These are phyloP conservation scores for Epichloe hybrida DNA, from an alignment of 2,329 filamentous ascomycete species.

Conservation along the genomic window DNA sequence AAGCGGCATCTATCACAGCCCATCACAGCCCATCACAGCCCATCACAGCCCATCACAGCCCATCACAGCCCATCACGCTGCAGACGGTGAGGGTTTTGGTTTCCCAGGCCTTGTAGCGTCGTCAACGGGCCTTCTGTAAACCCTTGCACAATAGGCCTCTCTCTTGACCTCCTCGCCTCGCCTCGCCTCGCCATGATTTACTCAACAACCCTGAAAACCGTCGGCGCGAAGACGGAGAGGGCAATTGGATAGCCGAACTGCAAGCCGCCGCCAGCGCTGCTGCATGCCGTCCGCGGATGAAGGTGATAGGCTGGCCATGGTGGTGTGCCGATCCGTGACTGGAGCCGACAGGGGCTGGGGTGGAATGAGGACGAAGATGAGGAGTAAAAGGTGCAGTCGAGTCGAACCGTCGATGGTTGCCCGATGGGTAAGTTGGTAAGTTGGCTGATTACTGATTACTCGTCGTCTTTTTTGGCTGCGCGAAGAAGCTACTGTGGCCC, in stretches of 20 bases:
- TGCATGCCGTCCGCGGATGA: slow-evolving; percentile 3
- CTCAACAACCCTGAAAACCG: background rate
- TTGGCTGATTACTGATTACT: background rate
- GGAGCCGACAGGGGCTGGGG: background rate
- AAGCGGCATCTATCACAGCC: slow-evolving; percentile 1
- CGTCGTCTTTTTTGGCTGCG: background rate
- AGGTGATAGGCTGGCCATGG: slow-evolving; percentile 4
- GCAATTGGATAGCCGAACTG: slow-evolving; percentile 8
- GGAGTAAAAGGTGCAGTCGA: background rate
- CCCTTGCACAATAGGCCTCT: background rate
- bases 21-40: too few species aligned
- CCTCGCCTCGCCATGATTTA: background rate
- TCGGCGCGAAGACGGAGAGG: slow-evolving; percentile 8
- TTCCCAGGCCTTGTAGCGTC: background rate
- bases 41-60: too few species aligned
- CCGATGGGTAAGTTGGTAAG: background rate
- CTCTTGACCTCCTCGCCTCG: background rate
- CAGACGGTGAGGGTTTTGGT: background rate
- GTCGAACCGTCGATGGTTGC: background rate
- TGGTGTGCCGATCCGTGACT: background rate
- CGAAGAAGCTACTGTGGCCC: background rate
- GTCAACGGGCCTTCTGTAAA: background rate
- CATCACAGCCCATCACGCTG: slow-evolving; percentile 2
- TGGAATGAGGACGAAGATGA: background rate
- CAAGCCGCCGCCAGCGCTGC: slow-evolving; percentile 9